phyloP scores from a whole-genome alignment of 805 yeast species.

The Maudiozyma bulderi region DNA sequence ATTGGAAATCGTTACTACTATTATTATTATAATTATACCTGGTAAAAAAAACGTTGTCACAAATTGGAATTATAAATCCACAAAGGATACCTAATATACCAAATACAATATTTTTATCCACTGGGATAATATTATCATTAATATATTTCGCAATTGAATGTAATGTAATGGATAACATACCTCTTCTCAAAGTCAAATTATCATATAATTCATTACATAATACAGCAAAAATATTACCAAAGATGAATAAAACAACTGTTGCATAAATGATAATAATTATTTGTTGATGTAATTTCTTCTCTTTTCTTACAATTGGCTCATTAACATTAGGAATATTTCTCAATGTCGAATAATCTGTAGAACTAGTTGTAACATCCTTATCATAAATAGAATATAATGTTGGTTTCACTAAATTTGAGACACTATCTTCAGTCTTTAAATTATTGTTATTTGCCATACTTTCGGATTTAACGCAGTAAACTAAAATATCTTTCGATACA shows the following conservation, averaged over 20 bases:
- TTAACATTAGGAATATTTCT: not conserved
- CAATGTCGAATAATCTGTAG: conserved; percentile 11
- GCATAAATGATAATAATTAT: conserved; percentile 10
- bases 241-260: conserved; percentile 27
- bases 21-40: not conserved
- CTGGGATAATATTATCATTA: not conserved
- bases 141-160: conserved; percentile 3
- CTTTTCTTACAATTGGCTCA: not conserved
- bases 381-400: conserved; percentile 41
- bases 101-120: not conserved
- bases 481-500: no score
- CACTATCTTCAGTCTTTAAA: conserved; percentile 3
- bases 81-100: conserved; percentile 46
- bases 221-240: conserved; percentile 45
- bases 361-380: conserved; percentile 27
- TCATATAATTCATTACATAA: conserved; percentile 44
- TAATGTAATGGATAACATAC: conserved; percentile 30
- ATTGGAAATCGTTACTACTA: conserved; percentile 24
- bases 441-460: not conserved
- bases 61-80: conserved; percentile 42
- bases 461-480: not conserved
- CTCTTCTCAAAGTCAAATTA: conserved; percentile 41
- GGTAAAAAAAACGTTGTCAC: conserved; percentile 17
- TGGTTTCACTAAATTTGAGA: conserved; percentile 39
- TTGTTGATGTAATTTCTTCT: conserved; percentile 2